Conservation (phyloP, 176 grass and related monocot genomes). For the Puccinellia tenuiflora region DNA sequence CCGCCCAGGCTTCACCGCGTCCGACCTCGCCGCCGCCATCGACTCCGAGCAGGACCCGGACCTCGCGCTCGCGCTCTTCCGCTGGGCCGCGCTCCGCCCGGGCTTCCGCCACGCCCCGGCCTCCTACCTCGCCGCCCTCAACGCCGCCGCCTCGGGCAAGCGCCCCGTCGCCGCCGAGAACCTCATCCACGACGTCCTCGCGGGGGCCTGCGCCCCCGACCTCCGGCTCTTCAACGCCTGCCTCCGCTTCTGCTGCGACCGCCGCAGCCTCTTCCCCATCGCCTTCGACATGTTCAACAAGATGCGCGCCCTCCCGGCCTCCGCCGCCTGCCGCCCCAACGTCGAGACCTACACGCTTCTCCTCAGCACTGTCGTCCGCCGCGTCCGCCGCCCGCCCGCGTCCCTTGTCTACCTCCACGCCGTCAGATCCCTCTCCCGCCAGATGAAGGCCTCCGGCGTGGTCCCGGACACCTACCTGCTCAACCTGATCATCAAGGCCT, state of each 20-base stretch:
- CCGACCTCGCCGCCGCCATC: conserved; percentile 56
- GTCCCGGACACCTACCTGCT: conserved; percentile 81
- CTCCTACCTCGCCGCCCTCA: conserved; percentile 67
- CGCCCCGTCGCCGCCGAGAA: conserved; percentile 54
- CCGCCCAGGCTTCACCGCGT: conserved; percentile 60
- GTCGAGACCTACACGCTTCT: conserved; percentile 82
- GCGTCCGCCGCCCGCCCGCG: conserved; percentile 63
- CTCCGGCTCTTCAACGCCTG: conserved; percentile 60
- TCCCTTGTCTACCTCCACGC: conserved; percentile 79
- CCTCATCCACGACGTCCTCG: conserved; percentile 73
- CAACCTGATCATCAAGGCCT: conserved; percentile 92
- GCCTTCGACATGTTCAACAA: conserved; percentile 93
- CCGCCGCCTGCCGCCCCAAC: conserved; percentile 42
- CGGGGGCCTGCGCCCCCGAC: conserved; percentile 65
- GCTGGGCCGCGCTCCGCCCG: conserved; percentile 72
- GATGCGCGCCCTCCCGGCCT: conserved; percentile 41
- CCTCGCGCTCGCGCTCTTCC: conserved; percentile 86
- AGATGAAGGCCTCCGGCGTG: conserved; percentile 88
- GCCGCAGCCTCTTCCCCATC: conserved; percentile 69
- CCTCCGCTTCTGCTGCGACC: conserved; percentile 82
- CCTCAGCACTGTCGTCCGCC: conserved; percentile 54
- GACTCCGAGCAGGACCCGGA: conserved; percentile 55
- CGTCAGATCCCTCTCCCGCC: conserved; percentile 59
- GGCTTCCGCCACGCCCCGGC: conserved; percentile 57
- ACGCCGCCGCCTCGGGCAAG: conserved; percentile 42